These are phyloP conservation scores for Tetrastigma voinierianum DNA, from an alignment of 164 flowering plant genomes.

Conservation along the genomic window DNA sequence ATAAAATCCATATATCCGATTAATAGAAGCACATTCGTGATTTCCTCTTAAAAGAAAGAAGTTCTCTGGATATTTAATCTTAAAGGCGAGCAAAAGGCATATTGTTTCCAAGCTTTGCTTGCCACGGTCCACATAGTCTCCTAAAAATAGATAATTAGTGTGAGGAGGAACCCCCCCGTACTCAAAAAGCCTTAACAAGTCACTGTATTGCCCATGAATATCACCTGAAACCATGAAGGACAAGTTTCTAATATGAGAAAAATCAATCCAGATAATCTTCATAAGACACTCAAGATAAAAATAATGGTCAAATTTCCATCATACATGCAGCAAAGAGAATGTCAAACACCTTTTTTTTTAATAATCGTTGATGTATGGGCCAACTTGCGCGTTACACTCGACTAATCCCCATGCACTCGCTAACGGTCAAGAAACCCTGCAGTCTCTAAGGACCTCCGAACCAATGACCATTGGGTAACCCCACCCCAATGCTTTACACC, in stretches of 20 bases:
- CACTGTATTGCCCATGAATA: constrained; percentile 72
- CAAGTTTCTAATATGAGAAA: not conserved
- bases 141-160: constrained; percentile 57
- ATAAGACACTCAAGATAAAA: constrained; percentile 5
- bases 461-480: no score
- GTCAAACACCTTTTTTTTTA: no score
- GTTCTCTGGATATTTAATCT: constrained; percentile 58
- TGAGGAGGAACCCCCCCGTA: constrained; percentile 68
- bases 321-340: no score
- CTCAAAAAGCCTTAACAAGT: constrained; percentile 60
- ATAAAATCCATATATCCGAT: constrained; percentile 62
- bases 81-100: constrained; percentile 59
- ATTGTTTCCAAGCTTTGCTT: constrained; percentile 66
- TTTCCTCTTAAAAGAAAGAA: constrained; percentile 58
- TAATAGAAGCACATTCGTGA: constrained; percentile 64
- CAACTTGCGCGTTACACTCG: no score
- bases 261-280: not conserved
- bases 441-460: no score
- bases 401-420: no score
- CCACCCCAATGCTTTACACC: no score
- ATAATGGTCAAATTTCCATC: not conserved
- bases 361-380: no score
- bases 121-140: constrained; percentile 72
- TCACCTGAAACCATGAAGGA: constrained; percentile 42
- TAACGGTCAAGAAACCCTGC: no score